Base-by-base conservation (phyloP, 495 filamentous ascomycete genomes). In the Astrothelium subdiscretum region DNA sequence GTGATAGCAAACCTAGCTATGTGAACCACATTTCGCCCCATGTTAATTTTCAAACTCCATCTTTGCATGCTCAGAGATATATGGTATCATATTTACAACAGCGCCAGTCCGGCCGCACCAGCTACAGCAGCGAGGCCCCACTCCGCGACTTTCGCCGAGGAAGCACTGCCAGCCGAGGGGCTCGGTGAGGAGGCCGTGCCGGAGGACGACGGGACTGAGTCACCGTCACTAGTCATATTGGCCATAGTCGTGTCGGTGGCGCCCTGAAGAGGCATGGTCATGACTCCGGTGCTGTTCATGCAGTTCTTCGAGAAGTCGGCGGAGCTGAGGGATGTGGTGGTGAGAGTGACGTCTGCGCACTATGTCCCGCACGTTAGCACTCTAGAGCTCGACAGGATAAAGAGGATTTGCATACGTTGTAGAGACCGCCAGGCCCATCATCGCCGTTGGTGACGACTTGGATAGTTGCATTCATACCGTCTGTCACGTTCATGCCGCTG, bases 271-370 rank as follows among this genome's bases (percentile, higher is more conserved):
- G 70, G 12, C 3, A 65, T 65, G 0, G 72, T 75, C 2, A 64
- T 66, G 66, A 84, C 67, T 32, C 79, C 79, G 32, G 80, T 82
- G 48, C 73, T 75, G 68, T 86, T 86, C 31, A 65, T 69, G 70
- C 84, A 87, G 44, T 75, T 61, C 8, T 62, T 40, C 43, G 61
- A 68, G 69, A 82, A 87, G 13, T 74, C 68, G 2, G 66, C 26
- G 8, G 71, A 64, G 15, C 70, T 72, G 42, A 79, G 72, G 11
- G 70, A 20, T 6, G 64, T 67, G 59, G 67, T 69, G 20, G 76
- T 77, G 70, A 87, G 81, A 57, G 80, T 82, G 62, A 87, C 78
- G 67, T 87, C 84, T 61, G 83, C 82, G 65, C 83, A 86, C 83
- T 86, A 8, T n/a, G 24, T 8, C 20, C 11, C 24, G 8, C 24